Evolutionary conservation across 2,329 filamentous ascomycete species (phyloP).

Genomic region (Arthroderma uncinatum): DNA sequence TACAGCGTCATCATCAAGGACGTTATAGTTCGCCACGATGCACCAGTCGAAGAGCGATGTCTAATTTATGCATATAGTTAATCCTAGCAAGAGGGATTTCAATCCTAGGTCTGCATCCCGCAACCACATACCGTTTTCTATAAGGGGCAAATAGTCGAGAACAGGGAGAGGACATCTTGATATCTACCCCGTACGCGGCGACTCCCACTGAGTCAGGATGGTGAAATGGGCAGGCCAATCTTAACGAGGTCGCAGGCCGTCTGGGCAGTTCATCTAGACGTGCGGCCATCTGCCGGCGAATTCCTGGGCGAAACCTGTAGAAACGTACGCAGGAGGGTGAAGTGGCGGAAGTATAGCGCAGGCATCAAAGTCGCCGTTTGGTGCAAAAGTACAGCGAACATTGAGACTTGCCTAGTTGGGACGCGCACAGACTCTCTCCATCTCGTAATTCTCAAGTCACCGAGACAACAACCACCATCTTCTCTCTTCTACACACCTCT

Average conservation of each 20-base stretch:
- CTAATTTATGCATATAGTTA: not conserved
- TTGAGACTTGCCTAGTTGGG: not conserved
- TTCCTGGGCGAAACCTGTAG: not conserved
- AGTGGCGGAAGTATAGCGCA: not conserved
- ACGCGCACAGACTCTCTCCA: not conserved
- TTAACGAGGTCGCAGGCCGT: too few relatives aligned
- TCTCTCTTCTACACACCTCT: too few relatives aligned
- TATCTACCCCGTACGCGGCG: too few relatives aligned
- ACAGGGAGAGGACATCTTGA: not conserved
- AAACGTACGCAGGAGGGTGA: not conserved
- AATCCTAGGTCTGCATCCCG: not conserved
- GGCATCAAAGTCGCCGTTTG: not conserved
- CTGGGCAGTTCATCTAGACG: too few relatives aligned
- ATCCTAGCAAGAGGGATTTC: not conserved
- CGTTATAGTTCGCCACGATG: too few relatives aligned
- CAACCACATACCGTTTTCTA: not conserved
- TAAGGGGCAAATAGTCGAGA: not conserved
- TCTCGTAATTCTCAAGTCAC: not conserved
- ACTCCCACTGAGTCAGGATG: not conserved
- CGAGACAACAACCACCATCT: not conserved
- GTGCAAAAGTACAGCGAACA: not conserved
- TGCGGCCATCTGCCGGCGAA: not conserved
- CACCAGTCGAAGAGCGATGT: not conserved
- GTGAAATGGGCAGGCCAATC: not conserved
- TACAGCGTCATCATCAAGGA: too few relatives aligned